phyloP scores from a whole-genome alignment of 1,139 yeast genomes.

The Geotrichum carabidarum region DNA sequence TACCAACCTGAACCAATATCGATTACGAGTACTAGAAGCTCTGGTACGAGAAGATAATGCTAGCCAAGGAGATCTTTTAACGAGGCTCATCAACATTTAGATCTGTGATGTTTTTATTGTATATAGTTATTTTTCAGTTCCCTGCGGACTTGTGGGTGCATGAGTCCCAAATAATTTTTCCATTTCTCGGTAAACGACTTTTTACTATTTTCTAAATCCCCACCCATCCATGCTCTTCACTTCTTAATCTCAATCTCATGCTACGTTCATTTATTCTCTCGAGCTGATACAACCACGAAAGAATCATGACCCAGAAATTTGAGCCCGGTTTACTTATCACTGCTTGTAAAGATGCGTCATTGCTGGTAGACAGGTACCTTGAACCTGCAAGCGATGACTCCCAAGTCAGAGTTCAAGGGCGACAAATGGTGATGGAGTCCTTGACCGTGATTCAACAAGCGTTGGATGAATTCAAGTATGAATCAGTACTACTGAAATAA shows the following conservation, averaged over 20 bases:
- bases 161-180: not conserved
- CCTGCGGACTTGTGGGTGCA: not conserved
- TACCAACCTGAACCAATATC: slow-evolving; percentile 32
- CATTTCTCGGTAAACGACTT: not conserved
- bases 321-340: not conserved
- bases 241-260: too few relatives aligned
- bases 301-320: slow-evolving; percentile 4
- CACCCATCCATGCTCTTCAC: not conserved
- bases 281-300: not conserved
- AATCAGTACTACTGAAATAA: not conserved
- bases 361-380: slow-evolving; percentile 24
- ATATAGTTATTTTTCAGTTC: not conserved
- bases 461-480: slow-evolving; percentile 34
- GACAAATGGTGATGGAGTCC: slow-evolving; percentile 34
- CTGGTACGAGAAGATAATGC: slow-evolving; percentile 1
- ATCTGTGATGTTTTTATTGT: not conserved
- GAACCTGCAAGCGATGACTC: slow-evolving; percentile 6
- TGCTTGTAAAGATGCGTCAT: slow-evolving; percentile 22
- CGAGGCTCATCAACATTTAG: not conserved
- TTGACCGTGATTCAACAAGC: slow-evolving; percentile 35
- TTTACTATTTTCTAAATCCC: not conserved
- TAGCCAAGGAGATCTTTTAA: slow-evolving; percentile 3
- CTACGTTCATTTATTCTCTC: not conserved
- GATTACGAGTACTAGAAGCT: slow-evolving; percentile 24
- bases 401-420: slow-evolving; percentile 26